Base-by-base conservation (phyloP, 805 yeast genomes). In the Pichia rugopelliculosa region DNA sequence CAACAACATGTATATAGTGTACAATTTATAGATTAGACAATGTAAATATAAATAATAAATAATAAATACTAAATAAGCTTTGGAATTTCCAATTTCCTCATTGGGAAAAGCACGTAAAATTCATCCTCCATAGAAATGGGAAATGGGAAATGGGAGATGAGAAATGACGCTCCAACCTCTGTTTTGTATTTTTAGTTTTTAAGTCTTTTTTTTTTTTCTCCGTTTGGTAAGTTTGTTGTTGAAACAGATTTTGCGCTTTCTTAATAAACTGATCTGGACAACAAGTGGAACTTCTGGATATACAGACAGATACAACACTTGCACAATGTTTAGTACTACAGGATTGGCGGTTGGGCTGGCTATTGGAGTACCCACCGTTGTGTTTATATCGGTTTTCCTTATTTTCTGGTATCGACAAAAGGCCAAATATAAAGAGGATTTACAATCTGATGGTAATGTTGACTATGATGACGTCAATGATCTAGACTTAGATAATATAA, bases 261-360 rank as follows among this genome's bases (percentile, higher is more conserved):
- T n/a, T n/a, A n/a, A 13, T 3, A 8, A 6, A 15, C n/a, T 30
- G 34, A 30, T 30, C 34, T 30, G 34, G 34, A 15, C 4, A 6
- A 11, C 20, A 30, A 27, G 15, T n/a, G 37, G 6, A 18, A 24
- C 17, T 20, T 8, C 15, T 5, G 13, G 15, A 12, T 12, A 18
- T 4, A 30, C 15, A 21, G 10, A 33, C 8, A 30, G 12, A 41
- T 17, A n/a, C 33, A 15, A 6, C 34, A 30, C n/a, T 13, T 2
- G 17, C 11, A 33, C 7, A 11, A 45, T 45, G 48, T 45, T 30
- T 17, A 47, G 30, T 21, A 44, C 50, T 7, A 64, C 67, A 4
- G 57, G 60, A 13, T 51, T 69, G 9, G 75, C 79, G 1, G 79
- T 75, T 3, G 80, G 79, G 2, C 70, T 76, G 52, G 76, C 80